Evolutionary conservation across 176 grass and related monocot genomes (phyloP), one percentile per base, ranked within the genome.

Genomic region (barley (Hordeum vulgare)): DNA sequence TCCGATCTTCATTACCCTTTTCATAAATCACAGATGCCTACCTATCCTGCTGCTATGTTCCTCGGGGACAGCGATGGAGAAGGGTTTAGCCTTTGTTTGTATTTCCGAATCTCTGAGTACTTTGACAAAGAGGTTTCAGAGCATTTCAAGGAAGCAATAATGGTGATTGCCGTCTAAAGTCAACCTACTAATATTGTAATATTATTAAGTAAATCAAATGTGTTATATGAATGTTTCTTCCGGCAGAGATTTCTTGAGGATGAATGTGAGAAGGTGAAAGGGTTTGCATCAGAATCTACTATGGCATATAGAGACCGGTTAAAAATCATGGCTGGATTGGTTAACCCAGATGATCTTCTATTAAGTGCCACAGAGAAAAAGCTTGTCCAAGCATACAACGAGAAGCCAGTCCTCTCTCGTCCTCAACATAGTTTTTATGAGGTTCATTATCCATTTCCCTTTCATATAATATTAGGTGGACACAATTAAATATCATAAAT

Each of bases 1-100:
- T 42, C 24, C 15, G 39, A 73, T 34, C 8, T 72, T 80, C 23
- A 44, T 53, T 45, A 58, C 84, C 49, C 83, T 6, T 36, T 84
- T 66, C 61, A 3, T 11, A 24, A 76, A 91, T 78, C 40, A 28
- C 80, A 98, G 96, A 85, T 96, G 73, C 96, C 96, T 83, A 90
- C 96, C 61, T 98, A 98, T 80, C 96, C 96, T 54, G 87, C 96
- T 85, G 85, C 93, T 28, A 95, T 98, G 91, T 98, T 98, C 85
- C 91, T 98, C 0, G 87, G 96, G 0, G 93, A 98, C 71, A 96
- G 91, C 31, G 89, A 98, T 29, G 93, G 96, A 9, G 91, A 98
- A 80, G 93, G 96, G 33, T 81, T 94, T 78, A 98, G 91, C 84
- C 96, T 98, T 59, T 93, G 94, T 36, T 62, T 98, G 68, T 95